Evolutionary conservation across 805 yeast genomes (phyloP).

Genomic region (Candida ovalis): DNA sequence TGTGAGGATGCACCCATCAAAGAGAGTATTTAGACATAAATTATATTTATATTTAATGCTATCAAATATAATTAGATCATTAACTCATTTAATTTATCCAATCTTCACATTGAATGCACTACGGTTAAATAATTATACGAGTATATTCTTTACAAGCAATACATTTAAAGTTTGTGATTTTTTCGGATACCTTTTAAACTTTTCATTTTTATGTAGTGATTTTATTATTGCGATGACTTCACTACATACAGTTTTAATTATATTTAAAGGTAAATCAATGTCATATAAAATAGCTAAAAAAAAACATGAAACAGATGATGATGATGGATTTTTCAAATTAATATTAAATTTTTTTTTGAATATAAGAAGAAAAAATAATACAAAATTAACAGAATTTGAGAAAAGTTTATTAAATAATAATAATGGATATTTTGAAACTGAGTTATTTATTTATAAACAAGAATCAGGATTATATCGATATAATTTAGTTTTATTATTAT

Average conservation of each 20-base stretch:
- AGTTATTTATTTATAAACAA: slow-evolving; percentile 10
- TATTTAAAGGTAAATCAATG: slow-evolving; percentile 7
- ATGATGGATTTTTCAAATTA: too few species aligned
- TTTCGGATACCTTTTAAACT: slow-evolving; percentile 16
- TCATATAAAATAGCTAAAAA: slow-evolving; percentile 5
- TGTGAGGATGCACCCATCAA: slow-evolving; percentile 12
- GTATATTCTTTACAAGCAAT: slow-evolving; percentile 4
- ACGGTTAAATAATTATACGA: background rate
- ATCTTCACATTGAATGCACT: slow-evolving; percentile 11
- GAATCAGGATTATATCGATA: slow-evolving; percentile 17
- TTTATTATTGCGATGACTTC: slow-evolving; percentile 15
- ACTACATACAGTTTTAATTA: slow-evolving; percentile 14
- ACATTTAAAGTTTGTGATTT: slow-evolving; percentile 16
- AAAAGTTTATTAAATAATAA: slow-evolving; percentile 6
- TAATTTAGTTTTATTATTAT: slow-evolving; percentile 4
- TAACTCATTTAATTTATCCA: slow-evolving; percentile 14
- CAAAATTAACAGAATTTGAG: slow-evolving; percentile 8
- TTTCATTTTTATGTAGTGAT: slow-evolving; percentile 15
- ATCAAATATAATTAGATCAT: slow-evolving; percentile 10
- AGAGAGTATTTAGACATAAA: slow-evolving; percentile 14
- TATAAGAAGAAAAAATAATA: background rate
- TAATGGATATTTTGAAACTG: slow-evolving; percentile 14
- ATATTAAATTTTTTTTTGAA: too few species aligned
- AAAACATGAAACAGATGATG: too few species aligned
- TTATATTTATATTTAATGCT: slow-evolving; percentile 12